Evolutionary conservation across 2,329 filamentous ascomycete species (phyloP).

Genomic region (Hymenoscyphus scutula): DNA sequence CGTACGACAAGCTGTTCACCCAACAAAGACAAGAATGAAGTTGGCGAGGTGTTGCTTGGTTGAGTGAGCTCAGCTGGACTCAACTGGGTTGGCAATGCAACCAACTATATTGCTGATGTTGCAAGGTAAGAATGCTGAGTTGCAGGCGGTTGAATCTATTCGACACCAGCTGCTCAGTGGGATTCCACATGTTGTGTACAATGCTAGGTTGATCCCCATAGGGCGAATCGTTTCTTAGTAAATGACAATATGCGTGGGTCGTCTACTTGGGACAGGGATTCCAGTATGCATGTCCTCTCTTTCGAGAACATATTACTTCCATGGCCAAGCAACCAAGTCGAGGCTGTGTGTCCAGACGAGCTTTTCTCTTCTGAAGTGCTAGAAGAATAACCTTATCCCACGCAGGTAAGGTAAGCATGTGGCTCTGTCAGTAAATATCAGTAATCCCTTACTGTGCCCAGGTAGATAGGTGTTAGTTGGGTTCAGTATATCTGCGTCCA

Average conservation of each 20-base stretch:
- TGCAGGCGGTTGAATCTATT: slow-evolving; percentile 1
- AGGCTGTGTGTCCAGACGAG: neutral
- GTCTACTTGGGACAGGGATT: neutral
- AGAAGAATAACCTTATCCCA: too few species aligned
- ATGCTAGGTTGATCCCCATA: neutral
- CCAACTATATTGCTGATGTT: slow-evolving; percentile 2
- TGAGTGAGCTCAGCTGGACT: neutral
- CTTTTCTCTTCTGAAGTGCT: neutral
- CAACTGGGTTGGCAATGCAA: neutral
- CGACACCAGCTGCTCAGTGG: neutral
- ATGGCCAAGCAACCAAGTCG: neutral
- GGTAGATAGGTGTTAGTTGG: neutral
- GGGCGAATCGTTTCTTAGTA: slow-evolving; percentile 3
- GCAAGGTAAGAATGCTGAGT: neutral
- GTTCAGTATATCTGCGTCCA: neutral
- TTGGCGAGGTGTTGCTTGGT: too few species aligned
- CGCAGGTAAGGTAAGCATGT: neutral
- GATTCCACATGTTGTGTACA: neutral
- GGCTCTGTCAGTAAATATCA: neutral
- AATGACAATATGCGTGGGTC: neutral
- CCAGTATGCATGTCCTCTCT: neutral
- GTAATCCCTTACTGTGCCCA: neutral
- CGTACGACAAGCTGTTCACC: neutral
- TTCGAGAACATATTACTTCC: neutral
- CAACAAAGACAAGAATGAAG: neutral